These are phyloP conservation scores for Amniculicola lignicola DNA, from an alignment of 495 filamentous ascomycete species.

Conservation along the genomic window DNA sequence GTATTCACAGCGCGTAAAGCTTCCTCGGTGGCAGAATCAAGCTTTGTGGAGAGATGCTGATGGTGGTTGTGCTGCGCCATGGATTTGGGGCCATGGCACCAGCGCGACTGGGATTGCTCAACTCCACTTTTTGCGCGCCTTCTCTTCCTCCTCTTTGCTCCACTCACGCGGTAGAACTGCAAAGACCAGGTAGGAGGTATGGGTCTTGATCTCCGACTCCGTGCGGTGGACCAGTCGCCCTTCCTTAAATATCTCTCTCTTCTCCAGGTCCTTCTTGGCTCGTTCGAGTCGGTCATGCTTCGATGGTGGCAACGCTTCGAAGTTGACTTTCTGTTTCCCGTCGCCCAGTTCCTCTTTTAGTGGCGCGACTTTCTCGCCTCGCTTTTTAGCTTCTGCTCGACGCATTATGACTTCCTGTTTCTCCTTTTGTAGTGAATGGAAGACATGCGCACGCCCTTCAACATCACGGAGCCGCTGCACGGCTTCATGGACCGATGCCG, in stretches of 20 bases:
- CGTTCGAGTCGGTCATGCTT: constrained; percentile 34
- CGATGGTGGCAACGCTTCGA: constrained; percentile 19
- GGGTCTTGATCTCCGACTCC: constrained; percentile 86
- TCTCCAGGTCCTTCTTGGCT: constrained; percentile 36
- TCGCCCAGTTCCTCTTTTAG: constrained; percentile 11
- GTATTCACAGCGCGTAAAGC: no score
- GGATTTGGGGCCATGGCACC: no score
- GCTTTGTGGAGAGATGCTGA: no score
- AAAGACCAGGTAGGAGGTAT: constrained; percentile 94
- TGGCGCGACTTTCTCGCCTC: constrained; percentile 9
- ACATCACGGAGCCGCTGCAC: constrained; percentile 66
- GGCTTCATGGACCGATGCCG: constrained; percentile 73
- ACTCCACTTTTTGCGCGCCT: constrained; percentile 56
- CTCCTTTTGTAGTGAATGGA: constrained; percentile 48
- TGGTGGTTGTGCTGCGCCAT: no score
- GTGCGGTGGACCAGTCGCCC: constrained; percentile 74
- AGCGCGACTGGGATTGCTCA: no score
- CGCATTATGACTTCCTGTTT: constrained; percentile 25
- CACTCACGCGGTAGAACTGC: constrained; percentile 82
- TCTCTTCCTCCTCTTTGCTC: constrained; percentile 77
- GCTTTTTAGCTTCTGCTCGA: constrained; percentile 26
- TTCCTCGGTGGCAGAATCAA: no score
- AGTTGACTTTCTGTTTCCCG: constrained; percentile 23
- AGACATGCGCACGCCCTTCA: constrained; percentile 60
- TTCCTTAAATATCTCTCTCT: constrained; percentile 51